Percentiles rank a stretch among this genome's conserved stretches.
Evolutionary conservation across 2,329 filamentous ascomycete species (phyloP).

Genomic region (Aspergillus chevalieri): DNA sequence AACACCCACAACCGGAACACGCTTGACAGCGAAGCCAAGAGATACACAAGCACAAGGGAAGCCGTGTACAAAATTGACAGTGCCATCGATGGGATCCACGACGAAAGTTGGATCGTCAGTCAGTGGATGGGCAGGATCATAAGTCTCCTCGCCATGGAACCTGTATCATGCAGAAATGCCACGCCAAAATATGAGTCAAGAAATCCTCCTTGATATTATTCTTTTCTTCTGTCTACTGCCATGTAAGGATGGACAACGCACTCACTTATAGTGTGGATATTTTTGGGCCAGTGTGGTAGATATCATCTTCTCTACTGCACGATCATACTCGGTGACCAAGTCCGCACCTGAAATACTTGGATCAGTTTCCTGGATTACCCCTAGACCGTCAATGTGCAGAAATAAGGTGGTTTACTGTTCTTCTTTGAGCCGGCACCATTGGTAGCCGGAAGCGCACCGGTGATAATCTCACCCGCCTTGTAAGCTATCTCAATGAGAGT

Average conservation of each 20-base stretch:
- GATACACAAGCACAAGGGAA: constrained; percentile 56
- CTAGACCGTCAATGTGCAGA: background rate
- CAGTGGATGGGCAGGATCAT: constrained; percentile 49
- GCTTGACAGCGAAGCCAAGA: constrained; percentile 49
- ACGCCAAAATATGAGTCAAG: background rate
- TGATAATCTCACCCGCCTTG: constrained; percentile 40
- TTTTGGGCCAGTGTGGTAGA: constrained; percentile 44
- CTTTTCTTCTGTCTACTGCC: background rate
- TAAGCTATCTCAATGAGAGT: constrained; percentile 35
- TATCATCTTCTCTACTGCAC: constrained; percentile 54
- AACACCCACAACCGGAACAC: constrained; percentile 50
- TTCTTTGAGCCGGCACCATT: constrained; percentile 39
- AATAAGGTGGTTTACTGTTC: constrained; percentile 32
- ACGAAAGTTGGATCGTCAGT: constrained; percentile 54
- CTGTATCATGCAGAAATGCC: constrained; percentile 14
- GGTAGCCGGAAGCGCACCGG: constrained; percentile 34
- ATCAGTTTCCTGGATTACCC: background rate
- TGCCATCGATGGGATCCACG: constrained; percentile 60
- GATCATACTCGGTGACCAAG: constrained; percentile 59
- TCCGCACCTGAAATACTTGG: constrained; percentile 44
- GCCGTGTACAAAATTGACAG: constrained; percentile 59
- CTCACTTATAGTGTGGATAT: constrained; percentile 51
- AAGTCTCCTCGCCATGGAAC: constrained; percentile 57
- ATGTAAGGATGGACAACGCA: constrained; percentile 23
- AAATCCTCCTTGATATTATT: background rate